phyloP scores from a whole-genome alignment of 208 protist genomes.

The Acanthamoeba comandoni region DNA sequence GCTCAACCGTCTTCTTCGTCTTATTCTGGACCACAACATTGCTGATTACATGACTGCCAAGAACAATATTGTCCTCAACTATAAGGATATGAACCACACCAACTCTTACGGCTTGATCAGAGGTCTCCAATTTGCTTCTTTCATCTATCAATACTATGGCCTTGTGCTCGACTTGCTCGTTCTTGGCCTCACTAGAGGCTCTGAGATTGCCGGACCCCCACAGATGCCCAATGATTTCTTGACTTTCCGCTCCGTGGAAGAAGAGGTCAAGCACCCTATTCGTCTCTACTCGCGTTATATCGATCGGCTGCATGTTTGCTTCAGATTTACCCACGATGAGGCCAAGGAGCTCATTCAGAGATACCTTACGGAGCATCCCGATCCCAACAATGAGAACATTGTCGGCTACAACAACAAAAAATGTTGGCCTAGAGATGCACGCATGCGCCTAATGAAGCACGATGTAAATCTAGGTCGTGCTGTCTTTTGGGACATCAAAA shows the following conservation, averaged over 20 bases:
- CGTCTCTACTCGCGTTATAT: constrained; percentile 97
- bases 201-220: constrained; percentile 98
- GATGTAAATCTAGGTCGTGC: constrained; percentile 99
- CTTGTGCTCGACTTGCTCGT: constrained; percentile 99
- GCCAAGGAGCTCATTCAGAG: constrained; percentile 97
- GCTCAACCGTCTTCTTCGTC: constrained; percentile 98
- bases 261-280: constrained; percentile 98
- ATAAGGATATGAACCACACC: constrained; percentile 99
- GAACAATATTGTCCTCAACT: constrained; percentile 99
- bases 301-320: constrained; percentile 97
- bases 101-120: constrained; percentile 98
- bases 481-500: constrained; percentile 99
- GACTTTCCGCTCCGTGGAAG: constrained; percentile 94
- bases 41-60: constrained; percentile 99
- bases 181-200: constrained; percentile 97
- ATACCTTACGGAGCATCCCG: constrained; percentile 99
- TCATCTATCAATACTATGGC: constrained; percentile 99
- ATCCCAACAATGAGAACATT: constrained; percentile 99
- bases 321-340: constrained; percentile 97
- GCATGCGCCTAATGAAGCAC: constrained; percentile 99
- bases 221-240: constrained; percentile 98
- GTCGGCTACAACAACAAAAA: constrained; percentile 99
- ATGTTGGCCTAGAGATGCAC: constrained; percentile 98
- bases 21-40: constrained; percentile 99
- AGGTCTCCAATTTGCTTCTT: constrained; percentile 99